These are phyloP conservation scores for Naganishia vishniacii DNA, from an alignment of 768 basidiomycete genomes.

Conservation along the genomic window DNA sequence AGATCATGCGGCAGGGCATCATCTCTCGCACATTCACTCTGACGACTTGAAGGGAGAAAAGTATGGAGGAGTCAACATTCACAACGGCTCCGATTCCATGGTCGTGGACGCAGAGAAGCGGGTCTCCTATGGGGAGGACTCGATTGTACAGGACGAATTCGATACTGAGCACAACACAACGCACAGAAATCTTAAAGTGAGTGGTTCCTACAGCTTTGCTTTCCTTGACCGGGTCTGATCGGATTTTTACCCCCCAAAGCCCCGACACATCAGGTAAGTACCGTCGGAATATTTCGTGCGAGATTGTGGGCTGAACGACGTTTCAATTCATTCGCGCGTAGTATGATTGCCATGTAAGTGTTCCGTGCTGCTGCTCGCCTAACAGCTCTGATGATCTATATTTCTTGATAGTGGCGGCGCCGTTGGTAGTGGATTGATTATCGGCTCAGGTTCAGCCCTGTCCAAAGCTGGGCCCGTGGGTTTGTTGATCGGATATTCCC, in stretches of 20 bases:
- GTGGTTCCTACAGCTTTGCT: too few species aligned
- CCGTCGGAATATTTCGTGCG: too few species aligned
- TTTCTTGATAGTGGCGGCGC: constrained; percentile 32
- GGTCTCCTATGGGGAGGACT: not conserved
- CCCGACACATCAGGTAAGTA: constrained; percentile 41
- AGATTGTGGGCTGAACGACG: too few species aligned
- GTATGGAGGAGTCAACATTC: constrained; percentile 15
- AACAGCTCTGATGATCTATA: not conserved
- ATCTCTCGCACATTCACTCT: constrained; percentile 6
- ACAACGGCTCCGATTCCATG: not conserved
- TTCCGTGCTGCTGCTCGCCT: not conserved
- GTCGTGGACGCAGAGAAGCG: constrained; percentile 11
- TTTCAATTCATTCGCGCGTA: too few species aligned
- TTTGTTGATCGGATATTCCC: constrained; percentile 35
- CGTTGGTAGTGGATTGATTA: constrained; percentile 46
- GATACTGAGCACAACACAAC: constrained; percentile 4
- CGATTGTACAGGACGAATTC: constrained; percentile 9
- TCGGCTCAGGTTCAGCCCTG: constrained; percentile 42
- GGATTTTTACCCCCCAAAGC: constrained; percentile 14
- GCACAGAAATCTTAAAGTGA: constrained; percentile 4
- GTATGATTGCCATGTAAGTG: constrained; percentile 48
- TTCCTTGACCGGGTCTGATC: too few species aligned
- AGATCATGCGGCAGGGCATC: not conserved
- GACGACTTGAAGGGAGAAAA: constrained; percentile 16
- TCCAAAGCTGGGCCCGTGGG: constrained; percentile 39